These are phyloP conservation scores for Skeletonema costatum DNA, from an alignment of 108 stramenopile genomes.

Conservation along the genomic window DNA sequence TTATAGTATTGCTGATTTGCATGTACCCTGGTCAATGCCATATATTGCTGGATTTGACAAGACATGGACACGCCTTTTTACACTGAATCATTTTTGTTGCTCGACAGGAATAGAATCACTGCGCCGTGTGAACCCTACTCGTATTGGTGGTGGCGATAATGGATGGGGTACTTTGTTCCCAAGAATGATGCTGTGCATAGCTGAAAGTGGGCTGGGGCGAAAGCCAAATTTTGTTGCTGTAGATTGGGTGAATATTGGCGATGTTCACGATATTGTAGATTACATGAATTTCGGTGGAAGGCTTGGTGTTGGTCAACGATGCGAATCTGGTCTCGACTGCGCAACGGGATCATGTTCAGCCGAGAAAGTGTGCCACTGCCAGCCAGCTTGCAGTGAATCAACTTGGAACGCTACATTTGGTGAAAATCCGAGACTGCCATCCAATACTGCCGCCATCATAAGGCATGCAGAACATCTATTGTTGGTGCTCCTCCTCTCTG, in stretches of 20 bases:
- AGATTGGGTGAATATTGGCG: slow-evolving; percentile 18
- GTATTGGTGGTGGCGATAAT: slow-evolving; percentile 33
- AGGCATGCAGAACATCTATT: no score
- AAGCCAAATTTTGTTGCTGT: slow-evolving; percentile 39
- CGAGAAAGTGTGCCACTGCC: slow-evolving; percentile 19
- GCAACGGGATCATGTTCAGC: slow-evolving; percentile 17
- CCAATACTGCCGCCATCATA: no score
- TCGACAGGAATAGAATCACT: slow-evolving; percentile 8
- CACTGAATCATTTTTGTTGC: slow-evolving; percentile 38
- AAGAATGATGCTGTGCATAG: slow-evolving; percentile 23
- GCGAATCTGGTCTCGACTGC: slow-evolving; percentile 13
- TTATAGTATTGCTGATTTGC: neutral
- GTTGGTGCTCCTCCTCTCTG: neutral
- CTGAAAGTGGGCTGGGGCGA: neutral
- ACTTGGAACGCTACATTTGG: no score
- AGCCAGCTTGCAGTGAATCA: neutral
- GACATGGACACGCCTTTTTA: slow-evolving; percentile 26
- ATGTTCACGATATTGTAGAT: slow-evolving; percentile 1
- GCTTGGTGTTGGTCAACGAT: slow-evolving; percentile 14
- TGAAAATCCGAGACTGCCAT: no score
- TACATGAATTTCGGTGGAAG: slow-evolving; percentile 39
- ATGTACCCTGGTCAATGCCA: neutral
- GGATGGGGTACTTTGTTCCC: slow-evolving; percentile 28
- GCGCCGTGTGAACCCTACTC: neutral
- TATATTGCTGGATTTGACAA: neutral